These are phyloP conservation scores for Fragaria vesca DNA, from an alignment of 306 rosid species.

Conservation along the genomic window DNA sequence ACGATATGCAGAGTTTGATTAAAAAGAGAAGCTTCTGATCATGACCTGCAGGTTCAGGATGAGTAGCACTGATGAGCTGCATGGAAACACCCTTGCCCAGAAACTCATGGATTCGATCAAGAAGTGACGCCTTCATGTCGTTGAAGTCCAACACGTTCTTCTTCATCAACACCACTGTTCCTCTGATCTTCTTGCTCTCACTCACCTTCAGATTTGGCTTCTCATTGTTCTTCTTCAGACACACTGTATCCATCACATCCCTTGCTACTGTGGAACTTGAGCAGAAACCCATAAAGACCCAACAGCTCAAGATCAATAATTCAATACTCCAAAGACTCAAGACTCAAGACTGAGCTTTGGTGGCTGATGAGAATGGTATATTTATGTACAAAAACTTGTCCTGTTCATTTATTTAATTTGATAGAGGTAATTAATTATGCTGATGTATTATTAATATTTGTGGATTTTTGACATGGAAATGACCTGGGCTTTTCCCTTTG, in stretches of 20 bases:
- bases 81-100: conserved; percentile 79
- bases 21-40: conserved; percentile 4
- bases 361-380: background rate
- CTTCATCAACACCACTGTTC: conserved; percentile 67
- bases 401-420: background rate
- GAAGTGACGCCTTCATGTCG: conserved; percentile 59
- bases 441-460: background rate
- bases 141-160: conserved; percentile 67
- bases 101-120: conserved; percentile 77
- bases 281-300: conserved; percentile 10
- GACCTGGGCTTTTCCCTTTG: background rate
- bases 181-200: conserved; percentile 42
- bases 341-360: background rate
- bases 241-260: conserved; percentile 28
- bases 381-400: background rate
- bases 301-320: background rate
- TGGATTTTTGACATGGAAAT: conserved; percentile 5
- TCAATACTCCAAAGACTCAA: background rate
- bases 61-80: conserved; percentile 61
- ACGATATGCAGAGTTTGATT: background rate
- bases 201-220: conserved; percentile 23
- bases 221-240: conserved; percentile 21
- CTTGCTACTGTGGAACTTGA: conserved; percentile 16
- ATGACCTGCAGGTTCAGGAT: conserved; percentile 66
- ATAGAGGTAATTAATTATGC: background rate